Base-by-base conservation (phyloP, 1,139 yeast species). In the Hemisphaericaspora xylanilytica region DNA sequence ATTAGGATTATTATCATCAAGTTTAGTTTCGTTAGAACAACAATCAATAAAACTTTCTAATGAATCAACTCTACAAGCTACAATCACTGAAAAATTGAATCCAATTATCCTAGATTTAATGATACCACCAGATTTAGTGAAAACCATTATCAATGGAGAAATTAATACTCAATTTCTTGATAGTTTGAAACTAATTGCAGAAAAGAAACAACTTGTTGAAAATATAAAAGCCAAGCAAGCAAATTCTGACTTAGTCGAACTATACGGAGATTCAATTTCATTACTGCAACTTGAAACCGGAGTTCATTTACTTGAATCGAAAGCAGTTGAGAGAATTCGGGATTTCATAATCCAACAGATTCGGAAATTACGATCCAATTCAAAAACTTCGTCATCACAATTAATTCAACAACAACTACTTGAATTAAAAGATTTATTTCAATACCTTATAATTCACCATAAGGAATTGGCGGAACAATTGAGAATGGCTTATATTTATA, bases 401-500 rank as follows among this genome's bases (percentile, higher is more conserved):
- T 69, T 72, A 0, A 68, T 90, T n/a, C 97, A 92, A 56, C 72
- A 73, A 36, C 76, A 75, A 25, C 61, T 92, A 39, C 59, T 87
- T 5, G 67, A 70, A 25, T 79, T 80, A 13, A 76, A 76, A 44
- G 88, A 83, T 36, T 69, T 80, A 1, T 85, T 65, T 51, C 63
- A 63, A 3, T 89, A 85, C 47, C 59, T 92, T 27, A 58, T 66
- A 6, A 50, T 60, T 3, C 77, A 78, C 37, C 78, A 85, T 44
- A 70, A 74, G 4, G 73, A 79, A n/a, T 63, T 92, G 39, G 90
- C 95, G 0, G 56, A 66, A n/a, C 95, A 88, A 50, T 70, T 92
- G 32, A 75, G 80, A 43, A 74, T 77, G 50, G 97, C 97, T 0
- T 92, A 92, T 56, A 66, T 82, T 10, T 82, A 80, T 53, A 90